Percentiles rank a stretch among this genome's conserved stretches.
phyloP scores from a whole-genome alignment of 1,284 basidiomycete genomes.

The Lentinula novae-zelandiae region DNA sequence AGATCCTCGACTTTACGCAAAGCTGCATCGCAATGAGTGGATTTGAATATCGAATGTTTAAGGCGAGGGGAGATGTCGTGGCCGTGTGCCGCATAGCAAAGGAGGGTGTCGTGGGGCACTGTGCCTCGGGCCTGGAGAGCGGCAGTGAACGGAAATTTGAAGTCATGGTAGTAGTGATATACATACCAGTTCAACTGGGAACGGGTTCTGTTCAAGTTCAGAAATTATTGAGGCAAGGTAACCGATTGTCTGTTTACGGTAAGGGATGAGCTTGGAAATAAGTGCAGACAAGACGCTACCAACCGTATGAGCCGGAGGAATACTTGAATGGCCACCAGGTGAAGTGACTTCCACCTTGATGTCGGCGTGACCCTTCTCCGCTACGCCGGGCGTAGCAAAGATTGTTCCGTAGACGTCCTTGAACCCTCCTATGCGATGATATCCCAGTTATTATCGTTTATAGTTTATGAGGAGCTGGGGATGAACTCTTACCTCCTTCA shows the following conservation, averaged over 20 bases:
- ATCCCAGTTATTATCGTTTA: neutral
- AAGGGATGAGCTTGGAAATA: neutral
- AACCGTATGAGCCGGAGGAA: slow-evolving; percentile 58
- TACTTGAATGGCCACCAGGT: slow-evolving; percentile 67
- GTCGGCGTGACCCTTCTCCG: slow-evolving; percentile 68
- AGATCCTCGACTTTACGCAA: slow-evolving; percentile 35
- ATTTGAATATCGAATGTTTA: slow-evolving; percentile 34
- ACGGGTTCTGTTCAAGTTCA: slow-evolving; percentile 51
- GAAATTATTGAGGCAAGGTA: slow-evolving; percentile 55
- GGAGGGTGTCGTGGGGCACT: slow-evolving; percentile 38
- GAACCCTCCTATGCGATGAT: slow-evolving; percentile 31
- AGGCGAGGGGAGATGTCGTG: slow-evolving; percentile 39
- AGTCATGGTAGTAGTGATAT: neutral
- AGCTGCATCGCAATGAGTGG: slow-evolving; percentile 34
- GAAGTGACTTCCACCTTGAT: slow-evolving; percentile 51
- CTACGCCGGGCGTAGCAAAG: slow-evolving; percentile 56
- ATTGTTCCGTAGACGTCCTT: slow-evolving; percentile 33
- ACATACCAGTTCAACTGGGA: slow-evolving; percentile 35
- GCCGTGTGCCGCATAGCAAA: slow-evolving; percentile 46
- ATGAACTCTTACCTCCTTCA: slow-evolving; percentile 42
- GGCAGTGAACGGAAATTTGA: neutral
- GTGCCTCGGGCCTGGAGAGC: slow-evolving; percentile 31
- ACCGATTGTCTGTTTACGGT: slow-evolving; percentile 47
- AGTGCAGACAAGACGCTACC: slow-evolving; percentile 4
- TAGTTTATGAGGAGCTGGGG: neutral